Evolutionary conservation across 371 early-diverging fungal genomes (phyloP).

Genomic region (Vairimorpha necatrix): DNA sequence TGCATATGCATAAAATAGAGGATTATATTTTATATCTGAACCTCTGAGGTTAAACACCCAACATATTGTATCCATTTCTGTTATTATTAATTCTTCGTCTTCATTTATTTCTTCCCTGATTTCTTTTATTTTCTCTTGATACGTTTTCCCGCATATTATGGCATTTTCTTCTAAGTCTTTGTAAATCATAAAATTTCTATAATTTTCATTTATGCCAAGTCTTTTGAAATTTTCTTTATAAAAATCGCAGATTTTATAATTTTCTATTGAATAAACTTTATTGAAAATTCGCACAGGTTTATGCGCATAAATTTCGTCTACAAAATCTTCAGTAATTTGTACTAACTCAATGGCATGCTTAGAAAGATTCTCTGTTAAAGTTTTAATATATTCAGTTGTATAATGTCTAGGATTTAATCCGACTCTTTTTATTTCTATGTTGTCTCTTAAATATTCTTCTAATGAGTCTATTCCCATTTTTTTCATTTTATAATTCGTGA

Average conservation of each 20-base stretch:
- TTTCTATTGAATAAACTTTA: constrained; percentile 16
- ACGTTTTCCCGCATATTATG: constrained; percentile 81
- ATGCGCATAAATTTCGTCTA: constrained; percentile 2
- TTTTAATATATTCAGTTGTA: constrained; percentile 66
- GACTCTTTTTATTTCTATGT: constrained; percentile 34
- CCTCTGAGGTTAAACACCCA: constrained; percentile 93
- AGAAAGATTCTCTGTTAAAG: constrained; percentile 56
- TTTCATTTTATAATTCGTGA: constrained; percentile 65
- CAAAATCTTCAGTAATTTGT: constrained; percentile 34
- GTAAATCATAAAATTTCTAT: neutral
- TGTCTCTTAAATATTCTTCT: constrained; percentile 32
- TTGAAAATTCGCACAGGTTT: constrained; percentile 19
- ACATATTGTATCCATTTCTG: constrained; percentile 62
- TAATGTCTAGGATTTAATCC: constrained; percentile 50
- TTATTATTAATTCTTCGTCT: constrained; percentile 45
- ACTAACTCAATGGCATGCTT: constrained; percentile 43
- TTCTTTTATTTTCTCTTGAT: constrained; percentile 62
- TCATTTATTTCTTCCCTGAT: constrained; percentile 7
- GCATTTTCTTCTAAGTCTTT: constrained; percentile 70
- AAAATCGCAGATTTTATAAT: constrained; percentile 1
- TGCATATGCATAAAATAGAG: constrained; percentile 87
- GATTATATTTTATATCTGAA: constrained; percentile 88
- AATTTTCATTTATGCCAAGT: neutral
- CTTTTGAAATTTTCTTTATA: constrained; percentile 8
- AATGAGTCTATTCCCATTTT: constrained; percentile 72